A percentile compares a stretch with the other conserved stretches of the same genome.
Evolutionary conservation across 371 early-diverging fungal genomes (phyloP).

Genomic region (Mortierella sp.): DNA sequence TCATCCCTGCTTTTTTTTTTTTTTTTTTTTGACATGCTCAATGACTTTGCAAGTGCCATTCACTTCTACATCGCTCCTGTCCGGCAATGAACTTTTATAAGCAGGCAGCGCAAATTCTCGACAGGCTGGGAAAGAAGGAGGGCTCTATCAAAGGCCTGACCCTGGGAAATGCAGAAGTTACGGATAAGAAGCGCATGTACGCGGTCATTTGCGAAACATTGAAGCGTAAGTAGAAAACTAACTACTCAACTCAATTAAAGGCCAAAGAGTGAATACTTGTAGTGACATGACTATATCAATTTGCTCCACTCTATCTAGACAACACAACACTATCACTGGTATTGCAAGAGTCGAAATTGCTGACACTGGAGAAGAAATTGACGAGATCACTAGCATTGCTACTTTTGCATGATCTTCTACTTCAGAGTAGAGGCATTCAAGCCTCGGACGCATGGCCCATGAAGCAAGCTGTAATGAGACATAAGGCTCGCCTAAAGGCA

Average conservation of each 20-base stretch:
- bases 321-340: constrained; percentile 45
- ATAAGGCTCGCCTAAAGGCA: constrained; percentile 77
- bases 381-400: constrained; percentile 69
- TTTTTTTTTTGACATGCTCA: neutral
- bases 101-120: constrained; percentile 81
- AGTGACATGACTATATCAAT: neutral
- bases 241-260: too few species aligned
- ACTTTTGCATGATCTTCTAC: constrained; percentile 87
- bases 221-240: constrained; percentile 73
- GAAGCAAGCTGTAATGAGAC: constrained; percentile 75
- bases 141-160: constrained; percentile 89
- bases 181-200: constrained; percentile 89
- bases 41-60: neutral
- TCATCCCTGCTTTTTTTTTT: constrained; percentile 14
- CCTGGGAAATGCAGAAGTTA: constrained; percentile 77
- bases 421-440: constrained; percentile 81
- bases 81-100: constrained; percentile 78
- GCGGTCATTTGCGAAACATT: constrained; percentile 94
- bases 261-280: neutral
- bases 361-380: constrained; percentile 55
- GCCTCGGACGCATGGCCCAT: constrained; percentile 71
- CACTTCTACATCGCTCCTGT: constrained; percentile 1
- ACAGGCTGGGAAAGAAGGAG: constrained; percentile 74
- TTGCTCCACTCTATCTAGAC: constrained; percentile 16
- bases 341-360: constrained; percentile 63